Conservation (phyloP, 495 filamentous ascomycete species). For the Xylaria flabelliformis region DNA sequence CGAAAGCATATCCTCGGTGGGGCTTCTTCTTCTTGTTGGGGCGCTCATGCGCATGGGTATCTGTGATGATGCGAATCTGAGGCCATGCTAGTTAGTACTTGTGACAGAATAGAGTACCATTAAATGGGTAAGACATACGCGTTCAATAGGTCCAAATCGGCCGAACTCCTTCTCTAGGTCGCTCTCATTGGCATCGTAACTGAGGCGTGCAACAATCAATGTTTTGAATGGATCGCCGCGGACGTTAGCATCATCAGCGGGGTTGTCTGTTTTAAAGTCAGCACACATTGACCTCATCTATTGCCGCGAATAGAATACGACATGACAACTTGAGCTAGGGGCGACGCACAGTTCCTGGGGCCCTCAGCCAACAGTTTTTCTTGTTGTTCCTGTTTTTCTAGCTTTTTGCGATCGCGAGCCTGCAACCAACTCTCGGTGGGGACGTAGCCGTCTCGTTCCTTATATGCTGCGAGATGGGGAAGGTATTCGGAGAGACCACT, state of each 20-base stretch:
- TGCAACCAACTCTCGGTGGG: constrained; percentile 94
- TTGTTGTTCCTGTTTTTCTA: constrained; percentile 74
- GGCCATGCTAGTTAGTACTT: constrained; percentile 29
- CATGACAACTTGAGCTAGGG: neutral
- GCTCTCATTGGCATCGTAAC: constrained; percentile 84
- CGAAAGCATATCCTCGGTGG: constrained; percentile 92
- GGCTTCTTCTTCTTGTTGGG: constrained; percentile 81
- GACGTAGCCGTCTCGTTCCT: constrained; percentile 73
- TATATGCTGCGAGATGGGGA: constrained; percentile 69
- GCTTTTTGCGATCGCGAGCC: constrained; percentile 75
- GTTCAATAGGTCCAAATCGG: constrained; percentile 92
- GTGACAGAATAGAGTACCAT: neutral
- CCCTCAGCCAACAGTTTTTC: constrained; percentile 70
- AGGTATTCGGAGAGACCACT: constrained; percentile 76
- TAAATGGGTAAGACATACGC: constrained; percentile 60
- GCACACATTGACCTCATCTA: constrained; percentile 1
- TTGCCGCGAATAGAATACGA: constrained; percentile 18
- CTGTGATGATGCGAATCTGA: constrained; percentile 85
- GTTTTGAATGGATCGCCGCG: constrained; percentile 95
- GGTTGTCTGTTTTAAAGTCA: constrained; percentile 62
- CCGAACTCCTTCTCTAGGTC: constrained; percentile 95
- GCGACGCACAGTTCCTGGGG: constrained; percentile 68
- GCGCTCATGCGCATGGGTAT: constrained; percentile 69
- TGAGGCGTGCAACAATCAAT: constrained; percentile 87
- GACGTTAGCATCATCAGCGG: constrained; percentile 79